Evolutionary conservation across 257 asterid genomes (phyloP).

Genomic region (Marsdenia floribunda): DNA sequence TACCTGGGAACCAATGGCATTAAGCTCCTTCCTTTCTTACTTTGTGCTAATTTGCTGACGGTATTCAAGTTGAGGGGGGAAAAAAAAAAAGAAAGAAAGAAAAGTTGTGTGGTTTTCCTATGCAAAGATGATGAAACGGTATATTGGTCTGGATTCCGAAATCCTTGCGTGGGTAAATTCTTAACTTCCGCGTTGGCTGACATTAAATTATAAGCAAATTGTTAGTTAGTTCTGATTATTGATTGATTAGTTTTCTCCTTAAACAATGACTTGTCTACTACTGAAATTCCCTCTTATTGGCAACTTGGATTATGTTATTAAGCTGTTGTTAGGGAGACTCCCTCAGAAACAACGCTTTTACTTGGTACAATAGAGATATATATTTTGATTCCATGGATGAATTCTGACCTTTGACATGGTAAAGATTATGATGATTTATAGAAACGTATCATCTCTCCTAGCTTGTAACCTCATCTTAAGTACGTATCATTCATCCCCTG

Average conservation of each 20-base stretch:
- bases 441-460: no score
- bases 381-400: neutral
- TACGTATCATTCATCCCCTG: neutral
- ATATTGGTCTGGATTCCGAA: neutral
- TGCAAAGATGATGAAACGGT: no score
- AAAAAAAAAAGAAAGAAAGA: neutral
- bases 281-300: neutral
- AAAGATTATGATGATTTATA: neutral
- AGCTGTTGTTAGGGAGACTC: conserved; percentile 16
- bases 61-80: neutral
- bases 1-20: neutral
- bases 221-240: neutral
- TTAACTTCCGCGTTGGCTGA: neutral
- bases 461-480: neutral
- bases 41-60: neutral
- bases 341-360: neutral
- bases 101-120: no score
- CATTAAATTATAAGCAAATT: neutral
- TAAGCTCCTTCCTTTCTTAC: neutral
- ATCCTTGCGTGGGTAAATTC: neutral
- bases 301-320: conserved; percentile 9
- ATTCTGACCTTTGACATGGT: neutral
- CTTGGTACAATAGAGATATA: neutral
- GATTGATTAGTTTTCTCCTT: neutral
- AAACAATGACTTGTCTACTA: neutral